Base-by-base conservation (phyloP, 1,284 basidiomycete genomes). In the Boletus sp. region DNA sequence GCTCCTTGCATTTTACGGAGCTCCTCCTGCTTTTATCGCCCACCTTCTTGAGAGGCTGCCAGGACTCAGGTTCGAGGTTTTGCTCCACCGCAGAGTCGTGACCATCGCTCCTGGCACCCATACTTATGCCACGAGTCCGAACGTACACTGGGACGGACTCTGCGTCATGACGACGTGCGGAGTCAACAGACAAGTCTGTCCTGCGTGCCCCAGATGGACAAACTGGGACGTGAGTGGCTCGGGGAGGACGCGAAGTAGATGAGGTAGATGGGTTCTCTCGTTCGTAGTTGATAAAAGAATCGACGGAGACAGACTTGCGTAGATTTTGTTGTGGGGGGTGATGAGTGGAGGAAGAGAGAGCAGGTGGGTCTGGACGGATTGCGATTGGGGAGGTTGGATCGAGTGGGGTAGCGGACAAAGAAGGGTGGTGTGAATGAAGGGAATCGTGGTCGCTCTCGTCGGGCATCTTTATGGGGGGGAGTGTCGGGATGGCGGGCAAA, bases 301-400 rank as follows among this genome's bases (percentile, higher is more conserved):
- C 86, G 50, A 81, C 83, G 20, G 86, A 88, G 51, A 84, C 66
- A 20, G 84, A 84, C 68, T 88, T 88, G 55, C 82, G 75, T 44
- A 87, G 74, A 51, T 59, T 68, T 43, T 56, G 61, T 33, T 64
- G 66, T 13, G 41, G 44, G n/a, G 48, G 32, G 5, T 40, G 46
- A 53, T 57, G 61, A 46, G 54, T 46, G 30, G 60, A 48, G 51
- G 50, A 55, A 53, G 55, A 54, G 55, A 38, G 61, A 44, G 49
- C 29, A 6, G 48, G 43, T 20, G 44, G 43, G 25, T 49, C 6
- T 37, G 33, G 43, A 22, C 36, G 43, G 30, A 37, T 33, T 43
- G 51, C 37, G 53, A 59, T 55, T 57, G 67, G 67, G 43, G 69
- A 61, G 51, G 67, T 64, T 35, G 67, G 55, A 49, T 71, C 64